Percentiles rank a stretch among this genome's conserved stretches.
Evolutionary conservation across 345 rosid genomes (phyloP).

Genomic region (Pugionium dolabratum): DNA sequence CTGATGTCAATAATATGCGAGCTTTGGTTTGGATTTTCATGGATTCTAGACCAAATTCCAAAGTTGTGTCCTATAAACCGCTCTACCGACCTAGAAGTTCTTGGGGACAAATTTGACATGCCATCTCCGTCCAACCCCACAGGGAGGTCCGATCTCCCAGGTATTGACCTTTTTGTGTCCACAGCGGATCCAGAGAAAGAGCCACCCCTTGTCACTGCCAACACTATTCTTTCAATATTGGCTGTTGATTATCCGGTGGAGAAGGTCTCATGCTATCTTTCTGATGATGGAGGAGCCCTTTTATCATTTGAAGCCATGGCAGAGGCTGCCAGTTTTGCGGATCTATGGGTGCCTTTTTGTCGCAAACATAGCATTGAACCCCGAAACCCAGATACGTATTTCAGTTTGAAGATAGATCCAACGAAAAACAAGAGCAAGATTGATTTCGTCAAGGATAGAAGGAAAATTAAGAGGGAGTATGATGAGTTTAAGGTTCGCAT

Average conservation of each 20-base stretch:
- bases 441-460: constrained; percentile 90
- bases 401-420: constrained; percentile 77
- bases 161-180: constrained; percentile 82
- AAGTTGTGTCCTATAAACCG: constrained; percentile 81
- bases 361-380: constrained; percentile 88
- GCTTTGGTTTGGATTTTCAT: constrained; percentile 90
- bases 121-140: constrained; percentile 89
- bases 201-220: constrained; percentile 85
- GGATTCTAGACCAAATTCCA: constrained; percentile 92
- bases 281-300: constrained; percentile 97
- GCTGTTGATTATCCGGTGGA: constrained; percentile 92
- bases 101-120: constrained; percentile 83
- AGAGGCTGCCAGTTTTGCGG: constrained; percentile 94
- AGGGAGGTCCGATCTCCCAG: constrained; percentile 91
- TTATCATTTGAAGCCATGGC: constrained; percentile 98
- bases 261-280: constrained; percentile 74
- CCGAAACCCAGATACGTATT: constrained; percentile 81
- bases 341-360: constrained; percentile 93
- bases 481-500: constrained; percentile 94
- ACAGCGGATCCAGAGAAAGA: constrained; percentile 97
- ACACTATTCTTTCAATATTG: constrained; percentile 83
- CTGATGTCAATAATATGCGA: constrained; percentile 77
- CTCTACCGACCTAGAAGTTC: constrained; percentile 76
- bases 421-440: constrained; percentile 81
- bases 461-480: constrained; percentile 80